Conservation (phyloP, 2,329 filamentous ascomycete species). For the Aureobasidium uvarum region DNA sequence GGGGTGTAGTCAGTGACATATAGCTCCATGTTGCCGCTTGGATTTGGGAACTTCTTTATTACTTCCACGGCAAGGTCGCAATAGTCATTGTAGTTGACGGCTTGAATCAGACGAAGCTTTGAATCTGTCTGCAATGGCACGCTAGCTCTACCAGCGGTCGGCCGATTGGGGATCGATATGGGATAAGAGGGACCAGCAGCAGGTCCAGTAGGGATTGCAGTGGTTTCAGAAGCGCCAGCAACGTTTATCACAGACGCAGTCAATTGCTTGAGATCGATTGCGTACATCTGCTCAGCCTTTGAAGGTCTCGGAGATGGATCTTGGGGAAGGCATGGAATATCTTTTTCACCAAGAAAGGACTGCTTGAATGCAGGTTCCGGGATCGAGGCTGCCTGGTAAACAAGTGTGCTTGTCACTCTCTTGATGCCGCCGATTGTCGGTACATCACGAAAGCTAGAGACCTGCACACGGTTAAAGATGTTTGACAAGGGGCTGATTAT, state of each 20-base stretch:
- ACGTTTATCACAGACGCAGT: background rate
- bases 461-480: constrained; percentile 21
- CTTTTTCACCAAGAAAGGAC: constrained; percentile 32
- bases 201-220: background rate
- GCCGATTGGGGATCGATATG: background rate
- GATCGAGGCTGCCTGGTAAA: constrained; percentile 33
- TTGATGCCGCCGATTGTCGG: constrained; percentile 22
- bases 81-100: constrained; percentile 58
- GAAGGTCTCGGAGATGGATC: constrained; percentile 29
- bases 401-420: constrained; percentile 30
- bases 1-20: constrained; percentile 83
- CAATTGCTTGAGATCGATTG: constrained; percentile 30
- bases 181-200: background rate
- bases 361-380: constrained; percentile 35
- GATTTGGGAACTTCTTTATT: constrained; percentile 53
- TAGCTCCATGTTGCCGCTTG: constrained; percentile 53
- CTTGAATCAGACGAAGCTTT: constrained; percentile 62
- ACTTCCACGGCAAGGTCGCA: constrained; percentile 72
- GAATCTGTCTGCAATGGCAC: constrained; percentile 31
- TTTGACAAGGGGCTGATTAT: background rate
- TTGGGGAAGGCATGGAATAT: constrained; percentile 29
- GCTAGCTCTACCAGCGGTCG: background rate
- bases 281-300: constrained; percentile 38
- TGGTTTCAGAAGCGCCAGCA: background rate
- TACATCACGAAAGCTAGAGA: background rate